These are phyloP conservation scores for Boletellus ananas DNA, from an alignment of 768 basidiomycete genomes.

Conservation along the genomic window DNA sequence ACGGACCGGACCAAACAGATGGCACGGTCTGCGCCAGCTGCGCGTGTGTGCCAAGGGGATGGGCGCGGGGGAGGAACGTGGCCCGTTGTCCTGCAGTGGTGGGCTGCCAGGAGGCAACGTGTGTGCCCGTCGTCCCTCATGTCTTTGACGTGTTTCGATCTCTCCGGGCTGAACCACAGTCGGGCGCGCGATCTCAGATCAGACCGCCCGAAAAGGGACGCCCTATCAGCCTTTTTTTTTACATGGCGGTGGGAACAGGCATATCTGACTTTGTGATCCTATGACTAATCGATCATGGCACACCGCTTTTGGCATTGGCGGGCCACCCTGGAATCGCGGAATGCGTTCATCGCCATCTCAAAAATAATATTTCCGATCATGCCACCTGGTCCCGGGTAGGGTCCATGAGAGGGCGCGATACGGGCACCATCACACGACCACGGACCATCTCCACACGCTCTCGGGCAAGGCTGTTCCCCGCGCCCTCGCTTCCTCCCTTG, in stretches of 20 bases:
- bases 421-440: too few relatives aligned
- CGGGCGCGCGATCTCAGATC: conserved; percentile 31
- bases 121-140: conserved; percentile 13
- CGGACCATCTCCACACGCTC: neutral
- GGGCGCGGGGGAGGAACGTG: too few relatives aligned
- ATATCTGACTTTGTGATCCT: conserved; percentile 14
- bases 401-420: neutral
- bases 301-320: neutral
- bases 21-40: too few relatives aligned
- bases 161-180: too few relatives aligned
- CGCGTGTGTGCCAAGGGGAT: too few relatives aligned
- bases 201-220: conserved; percentile 1
- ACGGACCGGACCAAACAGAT: neutral
- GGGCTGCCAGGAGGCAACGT: too few relatives aligned
- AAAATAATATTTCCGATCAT: conserved; percentile 11
- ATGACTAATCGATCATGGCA: conserved; percentile 14
- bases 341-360: conserved; percentile 13
- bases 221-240: conserved; percentile 29
- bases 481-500: too few relatives aligned
- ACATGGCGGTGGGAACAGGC: neutral
- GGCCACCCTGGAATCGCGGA: conserved; percentile 17
- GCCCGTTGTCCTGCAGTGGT: too few relatives aligned
- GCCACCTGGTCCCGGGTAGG: conserved; percentile 8
- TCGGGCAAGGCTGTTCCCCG: neutral
- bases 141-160: conserved; percentile 21